These are phyloP conservation scores for Cladosporium oxysporum DNA, from an alignment of 2,329 filamentous ascomycete species.

Conservation along the genomic window DNA sequence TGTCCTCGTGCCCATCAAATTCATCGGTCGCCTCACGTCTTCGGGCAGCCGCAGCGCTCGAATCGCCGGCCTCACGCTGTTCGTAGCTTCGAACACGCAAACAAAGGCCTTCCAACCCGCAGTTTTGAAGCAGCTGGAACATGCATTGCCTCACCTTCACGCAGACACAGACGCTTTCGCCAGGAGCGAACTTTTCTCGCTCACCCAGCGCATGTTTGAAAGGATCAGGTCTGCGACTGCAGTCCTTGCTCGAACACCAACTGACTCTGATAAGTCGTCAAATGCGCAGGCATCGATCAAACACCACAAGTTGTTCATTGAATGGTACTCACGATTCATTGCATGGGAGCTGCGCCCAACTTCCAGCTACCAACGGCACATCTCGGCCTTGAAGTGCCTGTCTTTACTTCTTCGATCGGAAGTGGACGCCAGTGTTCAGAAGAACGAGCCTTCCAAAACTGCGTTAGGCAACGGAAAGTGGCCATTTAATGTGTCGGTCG, in stretches of 20 bases:
- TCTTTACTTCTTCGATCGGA: slow-evolving; percentile 68
- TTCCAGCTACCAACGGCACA: slow-evolving; percentile 86
- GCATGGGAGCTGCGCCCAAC: slow-evolving; percentile 73
- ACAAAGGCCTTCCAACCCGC: slow-evolving; percentile 69
- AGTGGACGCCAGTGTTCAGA: slow-evolving; percentile 54
- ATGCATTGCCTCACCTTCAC: slow-evolving; percentile 55
- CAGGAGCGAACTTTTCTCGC: slow-evolving; percentile 75
- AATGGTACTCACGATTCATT: slow-evolving; percentile 73
- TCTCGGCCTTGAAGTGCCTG: slow-evolving; percentile 73
- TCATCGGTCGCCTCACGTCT: slow-evolving; percentile 42
- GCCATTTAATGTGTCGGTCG: slow-evolving; percentile 51
- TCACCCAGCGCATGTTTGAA: slow-evolving; percentile 74
- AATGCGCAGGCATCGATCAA: neutral
- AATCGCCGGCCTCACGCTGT: slow-evolving; percentile 76
- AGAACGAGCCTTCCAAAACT: slow-evolving; percentile 46
- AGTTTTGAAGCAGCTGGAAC: slow-evolving; percentile 63
- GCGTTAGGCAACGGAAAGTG: slow-evolving; percentile 53
- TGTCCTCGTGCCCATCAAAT: slow-evolving; percentile 56
- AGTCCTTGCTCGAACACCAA: slow-evolving; percentile 42
- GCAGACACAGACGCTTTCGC: slow-evolving; percentile 85
- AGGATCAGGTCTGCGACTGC: slow-evolving; percentile 69
- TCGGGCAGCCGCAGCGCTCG: slow-evolving; percentile 56
- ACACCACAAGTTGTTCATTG: slow-evolving; percentile 57
- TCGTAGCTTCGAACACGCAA: slow-evolving; percentile 73
- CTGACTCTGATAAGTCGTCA: neutral